Conservation (phyloP, 192 early-diverging fungal genomes). For the Coemansia sp. region DNA sequence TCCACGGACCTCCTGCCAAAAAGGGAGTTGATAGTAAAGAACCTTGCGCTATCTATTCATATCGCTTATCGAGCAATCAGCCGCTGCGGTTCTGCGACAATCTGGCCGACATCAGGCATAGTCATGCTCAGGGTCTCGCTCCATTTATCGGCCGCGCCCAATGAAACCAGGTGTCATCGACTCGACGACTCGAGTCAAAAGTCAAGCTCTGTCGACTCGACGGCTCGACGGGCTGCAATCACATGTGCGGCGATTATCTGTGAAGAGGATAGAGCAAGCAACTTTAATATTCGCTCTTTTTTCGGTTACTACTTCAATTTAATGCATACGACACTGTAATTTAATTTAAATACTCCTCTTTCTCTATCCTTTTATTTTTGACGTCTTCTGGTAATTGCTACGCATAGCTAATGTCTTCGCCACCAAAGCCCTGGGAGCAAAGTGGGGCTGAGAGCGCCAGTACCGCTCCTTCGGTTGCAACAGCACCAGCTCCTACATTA, state of each 20-base stretch:
- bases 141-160: neutral
- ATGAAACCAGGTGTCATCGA: no score
- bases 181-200: neutral
- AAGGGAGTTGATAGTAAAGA: neutral
- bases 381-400: neutral
- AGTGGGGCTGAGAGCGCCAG: conserved; percentile 1
- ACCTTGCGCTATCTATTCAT: neutral
- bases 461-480: neutral
- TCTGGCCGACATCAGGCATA: neutral
- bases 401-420: conserved; percentile 39
- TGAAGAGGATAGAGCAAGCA: neutral
- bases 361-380: no score
- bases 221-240: neutral
- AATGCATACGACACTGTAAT: conserved; percentile 5
- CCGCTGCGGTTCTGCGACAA: neutral
- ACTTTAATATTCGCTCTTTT: neutral
- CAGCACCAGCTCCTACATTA: conserved; percentile 17
- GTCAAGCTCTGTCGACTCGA: neutral
- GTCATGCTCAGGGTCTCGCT: neutral
- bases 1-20: neutral
- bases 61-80: neutral
- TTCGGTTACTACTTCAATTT: neutral
- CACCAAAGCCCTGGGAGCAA: conserved; percentile 57
- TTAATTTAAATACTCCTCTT: neutral
- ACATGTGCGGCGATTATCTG: conserved; percentile 10